Evolutionary conservation across 1,284 basidiomycete species (phyloP), one percentile per base, ranked within the genome.

Genomic region (Retiboletus fuscus): DNA sequence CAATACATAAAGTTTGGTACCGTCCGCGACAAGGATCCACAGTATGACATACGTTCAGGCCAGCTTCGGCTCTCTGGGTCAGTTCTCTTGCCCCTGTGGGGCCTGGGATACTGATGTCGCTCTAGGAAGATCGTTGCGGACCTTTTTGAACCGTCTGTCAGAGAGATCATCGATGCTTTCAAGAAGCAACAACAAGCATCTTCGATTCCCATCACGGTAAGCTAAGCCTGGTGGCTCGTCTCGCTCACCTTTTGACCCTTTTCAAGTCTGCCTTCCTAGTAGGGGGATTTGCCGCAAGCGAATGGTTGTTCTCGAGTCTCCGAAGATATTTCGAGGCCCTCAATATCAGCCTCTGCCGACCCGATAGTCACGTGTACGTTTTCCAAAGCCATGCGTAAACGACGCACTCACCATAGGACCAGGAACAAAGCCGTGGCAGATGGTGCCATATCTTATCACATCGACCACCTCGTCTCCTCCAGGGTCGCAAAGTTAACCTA

Each of bases 341-440:
- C 0, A 80, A 81, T 39, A 66, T 86, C 41, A 74, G 61, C 34
- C 69, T 85, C 22, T 80, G 79, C 60, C 80, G 85, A 26, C 86
- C 86, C 2, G 83, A 86, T 57, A 81, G 80, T 46, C 81, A 85
- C 41, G 72, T 84, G 85, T 84, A 79, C 64, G 85, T 82, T 39
- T 57, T 49, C 16, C 26, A 15, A 26, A 41, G 20, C 26, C 15
- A 46, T 57, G 49, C 34, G 22, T 51, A 1, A 28, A 34, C 15
- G 41, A 43, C n/a, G 39, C 5, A 3, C 74, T 82, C 22, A 76
- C 43, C 30, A 55, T 34, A 5, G 16, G 34, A 46, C 47, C 61
- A 89, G 89, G 47, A 89, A 87, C 72, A 90, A 90, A 70, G 88
- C 87, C 3, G 89, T 90, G 1, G 85, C 89, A n/a, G n/a, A n/a